A percentile compares a stretch with the other conserved stretches of the same genome.
These are phyloP conservation scores for Phytophthora melonis DNA, from an alignment of 352 stramenopile genomes.

Conservation along the genomic window DNA sequence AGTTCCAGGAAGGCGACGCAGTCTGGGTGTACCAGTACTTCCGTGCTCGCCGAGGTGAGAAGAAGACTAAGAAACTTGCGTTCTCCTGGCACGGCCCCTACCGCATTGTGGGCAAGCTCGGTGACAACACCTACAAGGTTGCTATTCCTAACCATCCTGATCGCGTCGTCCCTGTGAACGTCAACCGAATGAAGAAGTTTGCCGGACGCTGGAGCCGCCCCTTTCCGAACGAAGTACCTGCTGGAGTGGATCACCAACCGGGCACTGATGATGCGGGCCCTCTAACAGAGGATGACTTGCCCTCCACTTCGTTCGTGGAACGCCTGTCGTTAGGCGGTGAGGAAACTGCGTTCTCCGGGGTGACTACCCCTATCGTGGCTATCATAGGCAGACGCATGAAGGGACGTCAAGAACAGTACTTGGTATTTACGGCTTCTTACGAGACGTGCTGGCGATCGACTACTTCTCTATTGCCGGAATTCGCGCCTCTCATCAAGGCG, in stretches of 20 bases:
- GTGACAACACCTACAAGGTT: neutral
- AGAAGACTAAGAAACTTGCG: slow-evolving; percentile 8
- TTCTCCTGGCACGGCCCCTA: slow-evolving; percentile 25
- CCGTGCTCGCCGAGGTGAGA: neutral
- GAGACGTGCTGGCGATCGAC: too few species aligned
- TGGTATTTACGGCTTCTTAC: too few species aligned
- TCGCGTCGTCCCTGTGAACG: neutral
- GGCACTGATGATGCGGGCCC: too few species aligned
- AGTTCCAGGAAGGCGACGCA: neutral
- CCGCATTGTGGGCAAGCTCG: neutral
- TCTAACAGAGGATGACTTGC: too few species aligned
- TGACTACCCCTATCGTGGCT: too few species aligned
- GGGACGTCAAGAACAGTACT: too few species aligned
- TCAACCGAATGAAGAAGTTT: slow-evolving; percentile 3
- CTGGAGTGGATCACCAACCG: neutral
- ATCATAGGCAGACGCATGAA: too few species aligned
- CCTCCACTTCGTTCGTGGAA: too few species aligned
- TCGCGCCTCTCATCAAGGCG: neutral
- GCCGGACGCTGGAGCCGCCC: neutral
- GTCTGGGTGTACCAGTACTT: too few species aligned
- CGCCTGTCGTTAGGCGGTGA: too few species aligned
- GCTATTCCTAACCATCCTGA: slow-evolving; percentile 6
- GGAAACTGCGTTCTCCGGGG: too few species aligned
- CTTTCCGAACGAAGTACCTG: neutral
- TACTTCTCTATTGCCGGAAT: neutral